Conservation (phyloP, 305 asterid species). For the Solanum hybrid region DNA sequence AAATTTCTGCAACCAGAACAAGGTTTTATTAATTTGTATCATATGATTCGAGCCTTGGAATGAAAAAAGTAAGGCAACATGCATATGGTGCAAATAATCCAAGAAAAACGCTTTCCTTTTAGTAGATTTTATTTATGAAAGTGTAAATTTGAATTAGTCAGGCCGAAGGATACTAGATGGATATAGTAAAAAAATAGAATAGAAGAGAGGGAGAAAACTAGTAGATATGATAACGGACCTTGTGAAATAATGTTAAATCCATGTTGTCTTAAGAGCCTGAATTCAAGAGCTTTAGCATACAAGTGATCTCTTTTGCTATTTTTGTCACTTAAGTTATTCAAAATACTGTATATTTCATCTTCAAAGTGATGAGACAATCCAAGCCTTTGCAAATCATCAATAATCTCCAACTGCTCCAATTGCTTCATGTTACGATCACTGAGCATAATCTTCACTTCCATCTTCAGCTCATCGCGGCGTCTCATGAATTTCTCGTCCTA, state of each 20-base stretch:
- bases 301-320: constrained; percentile 7
- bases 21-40: not conserved
- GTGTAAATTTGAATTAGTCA: not conserved
- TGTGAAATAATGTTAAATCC: constrained; percentile 30
- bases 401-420: constrained; percentile 17
- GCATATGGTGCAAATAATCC: not conserved
- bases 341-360: constrained; percentile 8
- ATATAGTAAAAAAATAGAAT: not conserved
- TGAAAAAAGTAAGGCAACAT: not conserved
- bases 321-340: not conserved
- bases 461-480: constrained; percentile 14
- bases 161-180: not conserved
- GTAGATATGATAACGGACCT: constrained; percentile 20
- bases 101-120: not conserved
- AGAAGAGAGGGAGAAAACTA: not conserved
- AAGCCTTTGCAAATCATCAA: constrained; percentile 23
- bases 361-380: constrained; percentile 22
- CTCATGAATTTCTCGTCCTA: not conserved
- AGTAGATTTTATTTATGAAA: not conserved
- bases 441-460: constrained; percentile 14
- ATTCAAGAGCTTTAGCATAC: constrained; percentile 39
- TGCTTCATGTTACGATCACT: not conserved
- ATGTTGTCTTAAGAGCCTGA: constrained; percentile 43
- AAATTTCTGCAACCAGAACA: constrained; percentile 18
- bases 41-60: not conserved